phyloP scores from a whole-genome alignment of 129 eudicot species.

The Logfia minima region DNA sequence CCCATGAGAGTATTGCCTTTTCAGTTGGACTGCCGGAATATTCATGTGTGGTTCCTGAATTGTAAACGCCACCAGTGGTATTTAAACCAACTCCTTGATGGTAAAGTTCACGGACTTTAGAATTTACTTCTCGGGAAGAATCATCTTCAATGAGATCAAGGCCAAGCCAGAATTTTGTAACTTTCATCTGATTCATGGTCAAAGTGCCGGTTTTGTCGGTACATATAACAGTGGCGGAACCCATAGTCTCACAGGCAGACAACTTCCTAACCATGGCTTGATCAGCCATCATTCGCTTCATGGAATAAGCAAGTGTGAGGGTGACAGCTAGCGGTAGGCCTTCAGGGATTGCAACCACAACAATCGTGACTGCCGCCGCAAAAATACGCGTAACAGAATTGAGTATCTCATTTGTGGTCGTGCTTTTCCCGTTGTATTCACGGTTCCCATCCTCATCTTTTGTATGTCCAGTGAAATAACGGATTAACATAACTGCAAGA shows the following conservation, averaged over 20 bases:
- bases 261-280: slow-evolving; percentile 53
- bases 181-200: slow-evolving; percentile 63
- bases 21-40: slow-evolving; percentile 67
- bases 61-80: slow-evolving; percentile 55
- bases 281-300: slow-evolving; percentile 48
- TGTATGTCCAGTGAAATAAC: slow-evolving; percentile 15
- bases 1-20: slow-evolving; percentile 70
- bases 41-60: slow-evolving; percentile 38
- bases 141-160: slow-evolving; percentile 26
- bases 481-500: slow-evolving; percentile 13
- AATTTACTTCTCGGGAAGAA: background rate
- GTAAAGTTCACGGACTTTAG: slow-evolving; percentile 33
- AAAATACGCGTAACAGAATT: slow-evolving; percentile 38
- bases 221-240: slow-evolving; percentile 38
- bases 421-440: slow-evolving; percentile 21
- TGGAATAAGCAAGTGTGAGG: slow-evolving; percentile 9
- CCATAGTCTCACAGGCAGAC: slow-evolving; percentile 62
- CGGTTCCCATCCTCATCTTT: slow-evolving; percentile 8
- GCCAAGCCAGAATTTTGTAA: slow-evolving; percentile 58
- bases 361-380: slow-evolving; percentile 19
- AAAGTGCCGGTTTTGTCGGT: slow-evolving; percentile 49
- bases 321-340: slow-evolving; percentile 60
- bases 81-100: slow-evolving; percentile 63
- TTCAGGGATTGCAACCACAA: slow-evolving; percentile 70
- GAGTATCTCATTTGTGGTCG: slow-evolving; percentile 32